Percentiles rank a stretch among this genome's conserved stretches.
Evolutionary conservation across 1,139 yeast species (phyloP).

Genomic region (Ogataea hybrid): DNA sequence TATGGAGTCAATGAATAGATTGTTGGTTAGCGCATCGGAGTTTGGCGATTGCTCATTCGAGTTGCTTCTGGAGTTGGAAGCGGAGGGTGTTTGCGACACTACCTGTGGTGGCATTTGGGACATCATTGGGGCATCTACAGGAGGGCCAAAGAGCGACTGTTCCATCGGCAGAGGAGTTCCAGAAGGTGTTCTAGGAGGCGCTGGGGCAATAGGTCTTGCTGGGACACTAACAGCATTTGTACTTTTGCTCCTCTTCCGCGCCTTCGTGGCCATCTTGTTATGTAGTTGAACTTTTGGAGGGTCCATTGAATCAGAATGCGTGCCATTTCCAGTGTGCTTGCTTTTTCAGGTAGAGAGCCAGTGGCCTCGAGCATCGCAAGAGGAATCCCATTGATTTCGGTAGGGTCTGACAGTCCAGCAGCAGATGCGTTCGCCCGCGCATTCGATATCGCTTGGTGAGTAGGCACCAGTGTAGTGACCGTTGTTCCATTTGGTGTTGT

Average conservation of each 20-base stretch:
- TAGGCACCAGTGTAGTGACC: constrained; percentile 83
- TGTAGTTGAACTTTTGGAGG: constrained; percentile 5
- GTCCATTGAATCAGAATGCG: neutral
- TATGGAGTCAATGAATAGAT: constrained; percentile 44
- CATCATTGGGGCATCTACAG: constrained; percentile 3
- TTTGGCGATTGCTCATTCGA: constrained; percentile 26
- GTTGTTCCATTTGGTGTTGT: constrained; percentile 95
- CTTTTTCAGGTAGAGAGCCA: constrained; percentile 48
- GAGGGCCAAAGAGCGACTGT: constrained; percentile 20
- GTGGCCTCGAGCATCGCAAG: constrained; percentile 78
- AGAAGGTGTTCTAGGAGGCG: constrained; percentile 14
- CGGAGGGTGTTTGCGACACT: constrained; percentile 17
- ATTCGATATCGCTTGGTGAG: constrained; percentile 67
- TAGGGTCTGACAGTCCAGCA: constrained; percentile 52
- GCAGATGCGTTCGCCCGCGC: constrained; percentile 51
- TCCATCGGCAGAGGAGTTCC: constrained; percentile 26
- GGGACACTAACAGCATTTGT: neutral
- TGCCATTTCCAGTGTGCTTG: neutral
- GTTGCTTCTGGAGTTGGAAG: constrained; percentile 17
- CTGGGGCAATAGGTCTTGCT: constrained; percentile 8
- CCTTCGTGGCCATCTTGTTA: constrained; percentile 6
- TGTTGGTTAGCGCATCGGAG: constrained; percentile 36
- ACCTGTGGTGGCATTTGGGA: constrained; percentile 13
- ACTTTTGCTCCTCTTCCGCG: constrained; percentile 5
- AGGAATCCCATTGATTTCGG: constrained; percentile 79